Evolutionary conservation across 805 yeast species (phyloP), one percentile per base, ranked within the genome.

Genomic region (Wickerhamiella lipophila): DNA sequence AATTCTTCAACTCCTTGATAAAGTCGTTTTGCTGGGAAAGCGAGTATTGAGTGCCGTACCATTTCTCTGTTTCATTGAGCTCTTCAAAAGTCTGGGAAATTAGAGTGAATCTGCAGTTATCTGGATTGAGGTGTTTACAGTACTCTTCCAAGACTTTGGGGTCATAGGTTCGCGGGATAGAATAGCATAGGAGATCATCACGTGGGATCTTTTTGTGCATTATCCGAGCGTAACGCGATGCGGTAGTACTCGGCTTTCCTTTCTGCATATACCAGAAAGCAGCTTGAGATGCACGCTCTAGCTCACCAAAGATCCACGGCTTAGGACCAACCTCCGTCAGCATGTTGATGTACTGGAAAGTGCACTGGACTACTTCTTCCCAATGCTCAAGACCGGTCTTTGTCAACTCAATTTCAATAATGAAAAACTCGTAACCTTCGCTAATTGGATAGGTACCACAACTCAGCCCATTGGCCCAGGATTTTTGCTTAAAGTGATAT

Each of bases 31-130:
- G 58, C 13, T 68, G 66, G 9, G 65, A 69, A 39, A 73, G 62
- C 2, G 74, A 65, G 61, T 86, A 84, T 56, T 83, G 82, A 0
- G 96, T 86, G 3, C 94, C 95, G 60, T 92, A 89, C 95, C 96
- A 89, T 58, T 77, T 71, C 62, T 89, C 98, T 18, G 60, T 69
- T 13, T 65, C 54, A 49, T 71, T 67, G 42, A 75, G 65, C 2
- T 73, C 73, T 6, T 71, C 71, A 47, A 76, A 70, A 54, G 62
- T 75, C 63, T 68, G 79, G 26, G 75, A 69, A 12, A 77, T 68
- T 22, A 88, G 60, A 40, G 72, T 66, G 4, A 76, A 68, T 52
- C 85, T 72, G 56, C 82, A 74, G 55, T 84, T 86, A 19, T 73
- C 68, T 0, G 79, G 73, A 35, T 60, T 72, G 49, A 89, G 68